Percentiles rank a stretch among this genome's conserved stretches.
phyloP scores from a whole-genome alignment of 202 grass and related monocot genomes.

The Dendrocalamus latiflorus region DNA sequence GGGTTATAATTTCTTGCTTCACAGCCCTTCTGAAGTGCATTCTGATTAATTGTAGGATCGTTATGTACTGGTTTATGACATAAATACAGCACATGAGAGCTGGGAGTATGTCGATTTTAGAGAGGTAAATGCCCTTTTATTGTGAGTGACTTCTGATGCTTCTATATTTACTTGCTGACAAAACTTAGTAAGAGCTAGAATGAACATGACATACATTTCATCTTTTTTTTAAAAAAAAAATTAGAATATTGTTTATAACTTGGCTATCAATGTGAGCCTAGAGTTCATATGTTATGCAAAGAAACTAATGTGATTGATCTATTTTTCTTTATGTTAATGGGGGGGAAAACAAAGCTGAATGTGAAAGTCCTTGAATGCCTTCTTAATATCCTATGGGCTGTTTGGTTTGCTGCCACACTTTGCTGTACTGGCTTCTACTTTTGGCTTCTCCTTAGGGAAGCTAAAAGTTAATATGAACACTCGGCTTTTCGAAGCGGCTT shows the following conservation, averaged over 20 bases:
- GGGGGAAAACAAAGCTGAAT: background rate
- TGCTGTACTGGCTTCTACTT: no score
- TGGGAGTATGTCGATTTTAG: conserved; percentile 77
- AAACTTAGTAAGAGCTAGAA: background rate
- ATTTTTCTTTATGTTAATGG: background rate
- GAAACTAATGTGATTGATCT: background rate
- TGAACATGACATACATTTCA: background rate
- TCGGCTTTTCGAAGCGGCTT: no score
- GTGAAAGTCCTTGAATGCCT: background rate
- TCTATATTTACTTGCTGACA: background rate
- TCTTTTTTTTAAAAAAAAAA: no score
- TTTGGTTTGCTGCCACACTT: no score
- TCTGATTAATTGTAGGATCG: conserved; percentile 43
- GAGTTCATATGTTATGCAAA: background rate
- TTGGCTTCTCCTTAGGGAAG: no score
- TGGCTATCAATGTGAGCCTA: background rate
- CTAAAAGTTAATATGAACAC: no score
- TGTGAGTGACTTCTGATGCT: background rate
- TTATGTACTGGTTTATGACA: conserved; percentile 62
- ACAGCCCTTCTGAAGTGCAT: conserved; percentile 7
- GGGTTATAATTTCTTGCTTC: conserved; percentile 13
- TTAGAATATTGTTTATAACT: background rate
- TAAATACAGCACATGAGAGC: conserved; percentile 49
- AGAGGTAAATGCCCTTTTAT: conserved; percentile 44
- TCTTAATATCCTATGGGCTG: background rate